Percentiles rank a stretch among this genome's conserved stretches.
These are phyloP conservation scores for Chytriomyces sp. DNA, from an alignment of 192 early-diverging fungal genomes.

Conservation along the genomic window DNA sequence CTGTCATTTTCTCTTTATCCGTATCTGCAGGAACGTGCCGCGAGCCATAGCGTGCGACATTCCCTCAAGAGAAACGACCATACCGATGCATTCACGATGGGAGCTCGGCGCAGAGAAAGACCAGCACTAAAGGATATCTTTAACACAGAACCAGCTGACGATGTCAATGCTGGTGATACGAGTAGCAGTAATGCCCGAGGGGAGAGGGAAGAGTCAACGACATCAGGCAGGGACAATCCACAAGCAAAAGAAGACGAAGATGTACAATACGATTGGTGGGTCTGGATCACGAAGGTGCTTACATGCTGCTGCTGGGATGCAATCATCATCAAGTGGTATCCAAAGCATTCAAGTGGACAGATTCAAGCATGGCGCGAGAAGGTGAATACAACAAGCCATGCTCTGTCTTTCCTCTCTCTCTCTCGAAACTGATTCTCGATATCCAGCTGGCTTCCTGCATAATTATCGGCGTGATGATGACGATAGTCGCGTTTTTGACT, in stretches of 20 bases:
- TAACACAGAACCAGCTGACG: no score
- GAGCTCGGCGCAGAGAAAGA: no score
- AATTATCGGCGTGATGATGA: conserved; percentile 42
- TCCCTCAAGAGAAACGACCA: no score
- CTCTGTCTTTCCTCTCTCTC: not conserved
- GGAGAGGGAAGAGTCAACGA: no score
- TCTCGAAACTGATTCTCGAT: not conserved
- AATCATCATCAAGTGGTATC: conserved; percentile 34
- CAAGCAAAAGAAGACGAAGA: not conserved
- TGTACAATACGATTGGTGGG: conserved; percentile 46
- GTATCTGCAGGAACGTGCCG: no score
- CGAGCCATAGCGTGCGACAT: no score
- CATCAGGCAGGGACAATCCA: no score
- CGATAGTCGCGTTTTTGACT: conserved; percentile 47
- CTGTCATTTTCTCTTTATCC: no score
- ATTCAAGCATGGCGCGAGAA: conserved; percentile 14
- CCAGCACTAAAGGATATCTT: no score
- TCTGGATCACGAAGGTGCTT: conserved; percentile 31
- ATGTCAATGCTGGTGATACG: no score
- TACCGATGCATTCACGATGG: no score
- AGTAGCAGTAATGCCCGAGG: no score
- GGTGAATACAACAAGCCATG: not conserved
- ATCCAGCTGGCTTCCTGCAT: conserved; percentile 46
- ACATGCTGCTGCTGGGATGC: conserved; percentile 44
- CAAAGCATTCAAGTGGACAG: conserved; percentile 40